Base-by-base conservation (phyloP, 1,284 basidiomycete species). In the Rhodotorula sp. region DNA sequence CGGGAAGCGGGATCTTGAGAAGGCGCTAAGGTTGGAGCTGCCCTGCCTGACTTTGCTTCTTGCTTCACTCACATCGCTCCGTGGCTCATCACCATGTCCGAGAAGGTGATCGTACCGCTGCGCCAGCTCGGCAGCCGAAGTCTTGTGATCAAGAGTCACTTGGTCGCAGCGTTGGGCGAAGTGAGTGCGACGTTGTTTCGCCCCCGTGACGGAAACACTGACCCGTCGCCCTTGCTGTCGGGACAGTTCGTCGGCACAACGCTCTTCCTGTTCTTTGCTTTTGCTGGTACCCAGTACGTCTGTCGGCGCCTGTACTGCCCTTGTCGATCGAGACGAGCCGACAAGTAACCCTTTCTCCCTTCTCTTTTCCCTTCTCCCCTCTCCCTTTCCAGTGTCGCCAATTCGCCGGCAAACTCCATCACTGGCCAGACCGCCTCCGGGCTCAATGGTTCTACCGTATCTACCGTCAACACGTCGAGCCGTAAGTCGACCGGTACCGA, bases 401-500 rank as follows among this genome's bases (percentile, higher is more conserved):
- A 67, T 26, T 49, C 45, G 18, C 60, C 60, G 7, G 34, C 60
- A 5, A 67, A 61, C 3, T 58, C 52, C 31, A 62, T 63, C 15
- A 63, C 67, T 4, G 66, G 67, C 16, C 58, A 34, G 1, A 64
- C 47, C 4, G 12, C n/a, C 2, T 52, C 23, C 1, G 71, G 67
- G 1, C 64, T 64, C 18, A 52, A 28, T 21, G 59, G 56, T 0
- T 21, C 52, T 1, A 6, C 16, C 3, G 64, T 61, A 14, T 52
- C 61, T 3, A 58, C 31, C 1, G 54, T 34, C 26, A 69, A 69
- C 48, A 69, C 69, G 7, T 70, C 65, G 34, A 67, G 68, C 34
- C 58, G 64, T 50, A 15, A 66, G 67, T 68, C 62, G 83, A 55
- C 82, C 86, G 72, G 89, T 34, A 34, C 34, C 34, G 34, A 34